Base-by-base conservation (phyloP, 2,329 filamentous ascomycete species). In the Colletotrichum cordylinicola region DNA sequence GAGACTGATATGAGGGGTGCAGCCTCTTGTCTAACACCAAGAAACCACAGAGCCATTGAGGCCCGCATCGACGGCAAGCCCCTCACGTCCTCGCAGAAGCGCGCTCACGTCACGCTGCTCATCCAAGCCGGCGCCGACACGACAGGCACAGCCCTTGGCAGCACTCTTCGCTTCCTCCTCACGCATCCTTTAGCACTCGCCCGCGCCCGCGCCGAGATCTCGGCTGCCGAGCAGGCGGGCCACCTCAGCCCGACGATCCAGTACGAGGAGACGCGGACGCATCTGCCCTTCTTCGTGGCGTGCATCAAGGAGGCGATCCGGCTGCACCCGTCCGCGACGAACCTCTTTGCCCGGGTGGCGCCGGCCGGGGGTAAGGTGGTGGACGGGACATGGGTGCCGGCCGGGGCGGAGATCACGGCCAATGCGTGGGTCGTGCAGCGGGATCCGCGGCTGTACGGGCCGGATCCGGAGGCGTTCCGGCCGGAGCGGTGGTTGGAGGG, bases 401-500 rank as follows among this genome's bases (percentile, higher is more conserved):
- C 56, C 4, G 66, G 66, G 4, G n/a, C 66, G 21, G 71, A 74
- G 58, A 70, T 74, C 9, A 64, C 58, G 15, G 60, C 64, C 24
- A 86, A 85, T 61, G 77, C 82, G 0, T 86, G 84, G 83, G 82
- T 84, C 2, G 78, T 81, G 6, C 84, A 86, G 60, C 78, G 78
- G 2, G 82, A 85, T 60, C 80, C 75, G 15, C 78, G 74, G 18
- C 81, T 82, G 55, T 87, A 82, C 74, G 78, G 82, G 33, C 64
- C 83, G 37, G 82, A 85, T 76, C 81, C 83, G 18, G 69, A 84
- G 7, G 72, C 79, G 0, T 84, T 87, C 81, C 79, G 78, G 2
- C 87, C 87, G 0, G 86, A 88, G 77, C 77, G 87, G 10, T 89
- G 87, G 87, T 55, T 87, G 6, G 67, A 69, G n/a, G 55, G 55